These are phyloP conservation scores for Cadophora gregata DNA, from an alignment of 2,329 filamentous ascomycete species.

Conservation along the genomic window DNA sequence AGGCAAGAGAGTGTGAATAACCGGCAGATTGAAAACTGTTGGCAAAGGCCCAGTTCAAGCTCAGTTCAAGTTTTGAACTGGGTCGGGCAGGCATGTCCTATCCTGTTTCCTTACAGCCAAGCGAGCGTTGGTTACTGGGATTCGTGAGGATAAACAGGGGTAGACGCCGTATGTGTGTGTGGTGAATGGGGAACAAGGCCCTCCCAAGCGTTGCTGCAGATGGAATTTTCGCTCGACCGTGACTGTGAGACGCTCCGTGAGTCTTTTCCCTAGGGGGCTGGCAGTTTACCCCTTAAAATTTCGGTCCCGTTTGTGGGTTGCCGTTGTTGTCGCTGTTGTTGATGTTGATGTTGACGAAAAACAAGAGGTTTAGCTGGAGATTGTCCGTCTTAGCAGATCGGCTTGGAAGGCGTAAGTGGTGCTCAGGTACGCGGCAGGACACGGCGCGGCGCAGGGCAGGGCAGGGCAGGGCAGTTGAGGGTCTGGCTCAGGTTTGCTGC, in stretches of 20 bases:
- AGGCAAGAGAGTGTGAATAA: background rate
- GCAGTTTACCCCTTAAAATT: background rate
- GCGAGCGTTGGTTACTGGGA: background rate
- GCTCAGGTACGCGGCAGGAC: background rate
- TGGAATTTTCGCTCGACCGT: background rate
- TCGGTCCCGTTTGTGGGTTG: background rate
- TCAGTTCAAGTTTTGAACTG: conserved; percentile 16
- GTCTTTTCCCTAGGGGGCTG: background rate
- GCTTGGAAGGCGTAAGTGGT: background rate
- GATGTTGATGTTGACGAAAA: background rate
- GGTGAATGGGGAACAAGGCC: background rate
- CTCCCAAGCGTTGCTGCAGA: background rate
- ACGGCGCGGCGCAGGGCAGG: no score
- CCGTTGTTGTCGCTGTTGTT: background rate
- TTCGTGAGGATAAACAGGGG: conserved; percentile 11
- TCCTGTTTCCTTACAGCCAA: conserved; percentile 9
- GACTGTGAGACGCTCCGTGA: background rate
- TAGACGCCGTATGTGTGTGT: background rate
- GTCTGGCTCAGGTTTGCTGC: background rate
- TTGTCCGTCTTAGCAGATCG: conserved; percentile 12
- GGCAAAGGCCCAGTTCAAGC: conserved; percentile 12
- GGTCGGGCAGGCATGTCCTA: background rate
- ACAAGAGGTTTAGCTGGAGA: conserved; percentile 14
- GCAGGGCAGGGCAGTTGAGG: background rate
- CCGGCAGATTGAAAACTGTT: background rate